A percentile compares a stretch with the other conserved stretches of the same genome.
Conservation (phyloP, 208 protist genomes). For the Angomonas desouzai region DNA sequence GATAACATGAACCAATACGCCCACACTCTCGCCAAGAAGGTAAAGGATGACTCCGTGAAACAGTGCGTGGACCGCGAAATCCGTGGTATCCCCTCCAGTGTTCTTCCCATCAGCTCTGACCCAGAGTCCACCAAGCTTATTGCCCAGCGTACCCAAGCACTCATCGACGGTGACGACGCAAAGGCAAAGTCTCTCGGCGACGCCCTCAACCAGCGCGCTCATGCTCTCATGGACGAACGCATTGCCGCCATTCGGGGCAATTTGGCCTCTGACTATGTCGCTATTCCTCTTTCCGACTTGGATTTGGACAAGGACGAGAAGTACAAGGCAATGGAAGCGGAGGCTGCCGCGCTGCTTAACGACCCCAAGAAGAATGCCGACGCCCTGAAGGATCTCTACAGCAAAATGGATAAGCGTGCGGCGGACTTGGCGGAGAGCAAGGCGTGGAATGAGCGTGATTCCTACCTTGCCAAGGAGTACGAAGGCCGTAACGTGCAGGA, state of each 20-base stretch:
- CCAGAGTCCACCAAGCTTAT: constrained; percentile 24
- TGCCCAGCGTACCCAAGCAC: constrained; percentile 17
- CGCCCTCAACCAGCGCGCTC: constrained; percentile 30
- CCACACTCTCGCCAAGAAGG: constrained; percentile 29
- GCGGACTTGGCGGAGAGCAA: constrained; percentile 44
- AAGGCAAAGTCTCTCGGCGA: constrained; percentile 13
- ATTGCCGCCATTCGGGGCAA: constrained; percentile 20
- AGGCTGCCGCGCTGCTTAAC: constrained; percentile 20
- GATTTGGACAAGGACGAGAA: constrained; percentile 31
- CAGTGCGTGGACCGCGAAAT: constrained; percentile 25
- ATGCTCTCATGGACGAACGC: constrained; percentile 21
- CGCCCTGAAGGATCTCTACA: constrained; percentile 20
- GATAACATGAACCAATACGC: constrained; percentile 48
- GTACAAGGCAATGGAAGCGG: constrained; percentile 31
- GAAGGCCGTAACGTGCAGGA: constrained; percentile 37
- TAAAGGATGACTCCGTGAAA: constrained; percentile 28
- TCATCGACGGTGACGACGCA: constrained; percentile 13
- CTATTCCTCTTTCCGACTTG: constrained; percentile 33
- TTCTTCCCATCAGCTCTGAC: constrained; percentile 45
- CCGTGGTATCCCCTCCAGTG: constrained; percentile 42
- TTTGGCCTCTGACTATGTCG: constrained; percentile 24
- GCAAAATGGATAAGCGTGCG: constrained; percentile 36
- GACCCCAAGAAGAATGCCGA: constrained; percentile 30
- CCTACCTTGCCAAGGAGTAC: constrained; percentile 29
- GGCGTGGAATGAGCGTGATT: constrained; percentile 34